phyloP scores from a whole-genome alignment of 2,329 filamentous ascomycete species.

The Trichophyton rubrum region DNA sequence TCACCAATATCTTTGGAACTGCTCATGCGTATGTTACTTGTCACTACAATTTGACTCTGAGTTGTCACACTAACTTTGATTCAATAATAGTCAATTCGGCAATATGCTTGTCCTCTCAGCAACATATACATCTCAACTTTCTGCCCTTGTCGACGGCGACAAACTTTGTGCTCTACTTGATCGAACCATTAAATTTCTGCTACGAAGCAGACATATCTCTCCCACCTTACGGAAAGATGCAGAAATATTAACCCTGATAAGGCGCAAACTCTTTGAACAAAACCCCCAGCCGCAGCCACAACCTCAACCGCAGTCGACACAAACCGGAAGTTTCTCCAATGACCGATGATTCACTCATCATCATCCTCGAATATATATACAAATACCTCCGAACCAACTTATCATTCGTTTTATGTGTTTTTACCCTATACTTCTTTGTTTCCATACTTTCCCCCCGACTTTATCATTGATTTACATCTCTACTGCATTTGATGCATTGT shows the following conservation, averaged over 20 bases:
- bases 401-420: not conserved
- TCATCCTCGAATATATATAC: not conserved
- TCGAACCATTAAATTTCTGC: constrained; percentile 66
- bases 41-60: not conserved
- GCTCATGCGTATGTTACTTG: constrained; percentile 70
- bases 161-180: constrained; percentile 50
- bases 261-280: constrained; percentile 28
- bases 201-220: constrained; percentile 56
- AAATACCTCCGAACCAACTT: not conserved
- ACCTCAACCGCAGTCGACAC: not conserved
- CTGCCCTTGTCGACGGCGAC: constrained; percentile 43
- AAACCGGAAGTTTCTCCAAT: constrained; percentile 8
- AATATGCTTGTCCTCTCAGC: constrained; percentile 86
- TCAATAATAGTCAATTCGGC: constrained; percentile 67
- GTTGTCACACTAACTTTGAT: constrained; percentile 11
- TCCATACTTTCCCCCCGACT: not conserved
- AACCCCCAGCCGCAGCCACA: not conserved
- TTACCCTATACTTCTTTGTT: not conserved
- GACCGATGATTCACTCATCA: not conserved
- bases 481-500: constrained; percentile 1
- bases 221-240: constrained; percentile 64
- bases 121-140: constrained; percentile 57
- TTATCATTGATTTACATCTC: not conserved
- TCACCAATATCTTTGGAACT: constrained; percentile 95
- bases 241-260: constrained; percentile 52